phyloP scores from a whole-genome alignment of 2,329 filamentous ascomycete genomes.

The Aspergillus flavus region DNA sequence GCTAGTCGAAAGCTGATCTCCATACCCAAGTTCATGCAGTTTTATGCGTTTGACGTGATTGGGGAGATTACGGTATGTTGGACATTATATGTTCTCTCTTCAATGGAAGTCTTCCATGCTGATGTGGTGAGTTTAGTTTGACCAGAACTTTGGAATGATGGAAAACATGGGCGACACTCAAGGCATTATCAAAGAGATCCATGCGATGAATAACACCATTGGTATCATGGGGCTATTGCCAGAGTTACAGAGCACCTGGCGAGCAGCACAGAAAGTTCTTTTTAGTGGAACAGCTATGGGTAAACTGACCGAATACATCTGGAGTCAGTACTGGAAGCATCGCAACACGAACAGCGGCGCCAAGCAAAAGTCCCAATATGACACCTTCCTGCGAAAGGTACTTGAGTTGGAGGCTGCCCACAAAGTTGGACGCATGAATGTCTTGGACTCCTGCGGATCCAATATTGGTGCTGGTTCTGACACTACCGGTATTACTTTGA shows the following conservation, averaged over 20 bases:
- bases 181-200: not conserved
- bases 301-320: not conserved
- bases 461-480: slow-evolving; percentile 48
- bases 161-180: not conserved
- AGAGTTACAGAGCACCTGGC: not conserved
- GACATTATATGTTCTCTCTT: not conserved
- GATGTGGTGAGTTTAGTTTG: slow-evolving; percentile 14
- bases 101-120: rapidly evolving
- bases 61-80: slow-evolving; percentile 21
- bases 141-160: slow-evolving; percentile 28
- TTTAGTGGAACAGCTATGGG: not conserved
- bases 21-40: slow-evolving; percentile 21
- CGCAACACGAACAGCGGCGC: not conserved
- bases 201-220: not conserved
- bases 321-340: not conserved
- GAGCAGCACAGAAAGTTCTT: not conserved
- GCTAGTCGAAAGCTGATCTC: slow-evolving; percentile 5
- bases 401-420: not conserved
- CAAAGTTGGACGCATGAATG: slow-evolving; percentile 5
- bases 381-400: not conserved
- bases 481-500: slow-evolving; percentile 20
- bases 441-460: not conserved
- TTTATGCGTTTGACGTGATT: slow-evolving; percentile 29
- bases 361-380: not conserved
- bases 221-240: not conserved